These are phyloP conservation scores for Glycyrrhiza uralensis DNA, from an alignment of 306 rosid genomes.

Conservation along the genomic window DNA sequence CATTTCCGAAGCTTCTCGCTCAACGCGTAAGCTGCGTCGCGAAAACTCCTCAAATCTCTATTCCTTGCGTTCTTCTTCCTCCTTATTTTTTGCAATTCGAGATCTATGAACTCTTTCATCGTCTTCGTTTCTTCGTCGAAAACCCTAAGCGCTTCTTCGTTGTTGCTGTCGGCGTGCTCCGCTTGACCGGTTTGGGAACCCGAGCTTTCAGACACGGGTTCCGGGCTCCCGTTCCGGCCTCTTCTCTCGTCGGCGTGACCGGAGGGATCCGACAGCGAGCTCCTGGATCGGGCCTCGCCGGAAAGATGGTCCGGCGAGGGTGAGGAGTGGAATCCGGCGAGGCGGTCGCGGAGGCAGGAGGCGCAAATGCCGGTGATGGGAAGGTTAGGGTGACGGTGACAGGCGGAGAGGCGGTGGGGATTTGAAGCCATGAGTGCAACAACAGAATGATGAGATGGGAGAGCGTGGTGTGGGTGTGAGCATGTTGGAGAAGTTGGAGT, in stretches of 20 bases:
- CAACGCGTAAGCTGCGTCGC: conserved; percentile 53
- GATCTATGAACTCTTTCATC: conserved; percentile 87
- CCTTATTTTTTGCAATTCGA: conserved; percentile 54
- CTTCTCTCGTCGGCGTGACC: conserved; percentile 39
- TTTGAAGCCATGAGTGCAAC: conserved; percentile 51
- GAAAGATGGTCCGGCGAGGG: conserved; percentile 55
- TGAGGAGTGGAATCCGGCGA: conserved; percentile 54
- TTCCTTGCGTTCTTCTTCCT: conserved; percentile 40
- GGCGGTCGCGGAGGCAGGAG: conserved; percentile 80
- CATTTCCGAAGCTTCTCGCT: conserved; percentile 61
- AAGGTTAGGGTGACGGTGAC: conserved; percentile 71
- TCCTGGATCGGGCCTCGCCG: conserved; percentile 54
- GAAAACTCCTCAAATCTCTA: conserved; percentile 53
- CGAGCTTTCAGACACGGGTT: conserved; percentile 17
- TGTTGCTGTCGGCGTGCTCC: neutral
- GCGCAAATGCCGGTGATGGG: conserved; percentile 86
- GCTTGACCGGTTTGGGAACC: conserved; percentile 35
- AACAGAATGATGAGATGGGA: neutral
- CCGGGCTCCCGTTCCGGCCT: conserved; percentile 33
- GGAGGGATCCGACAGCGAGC: conserved; percentile 64
- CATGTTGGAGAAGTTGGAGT: neutral
- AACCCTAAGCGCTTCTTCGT: conserved; percentile 43
- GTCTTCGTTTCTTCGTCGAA: conserved; percentile 56
- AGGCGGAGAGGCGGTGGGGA: conserved; percentile 48
- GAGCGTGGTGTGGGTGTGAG: neutral